phyloP scores from a whole-genome alignment of 1,139 yeast species.

The Hyphopichia khmerensis region DNA sequence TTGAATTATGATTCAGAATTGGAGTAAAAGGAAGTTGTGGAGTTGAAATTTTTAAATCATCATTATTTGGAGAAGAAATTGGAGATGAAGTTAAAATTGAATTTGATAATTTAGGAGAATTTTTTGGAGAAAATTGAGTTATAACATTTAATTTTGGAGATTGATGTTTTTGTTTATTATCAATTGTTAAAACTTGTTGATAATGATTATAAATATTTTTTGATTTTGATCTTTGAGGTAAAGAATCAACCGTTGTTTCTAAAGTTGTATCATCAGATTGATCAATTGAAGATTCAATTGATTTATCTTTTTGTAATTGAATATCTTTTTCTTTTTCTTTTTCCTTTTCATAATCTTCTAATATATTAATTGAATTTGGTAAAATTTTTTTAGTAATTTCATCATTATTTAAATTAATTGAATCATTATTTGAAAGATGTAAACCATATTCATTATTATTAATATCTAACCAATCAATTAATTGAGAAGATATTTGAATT shows the following conservation, averaged over 20 bases:
- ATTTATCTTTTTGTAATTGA: background rate
- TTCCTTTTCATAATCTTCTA: constrained; percentile 4
- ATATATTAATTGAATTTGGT: constrained; percentile 24
- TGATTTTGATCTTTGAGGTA: constrained; percentile 15
- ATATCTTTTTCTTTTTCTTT: constrained; percentile 2
- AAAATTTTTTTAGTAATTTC: constrained; percentile 20
- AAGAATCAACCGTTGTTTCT: constrained; percentile 5
- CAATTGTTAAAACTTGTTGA: constrained; percentile 13
- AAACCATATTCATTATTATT: constrained; percentile 23
- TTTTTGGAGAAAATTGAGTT: background rate
- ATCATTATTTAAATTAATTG: constrained; percentile 7
- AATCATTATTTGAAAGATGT: constrained; percentile 6
- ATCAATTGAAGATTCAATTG: background rate
- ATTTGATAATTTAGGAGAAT: background rate
- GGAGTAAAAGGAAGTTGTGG: constrained; percentile 2
- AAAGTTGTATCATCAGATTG: background rate
- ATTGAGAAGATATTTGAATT: constrained; percentile 24
- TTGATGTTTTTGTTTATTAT: background rate
- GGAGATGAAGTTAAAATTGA: background rate
- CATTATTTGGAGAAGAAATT: too few relatives aligned
- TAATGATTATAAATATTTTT: constrained; percentile 19
- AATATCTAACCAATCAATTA: constrained; percentile 35
- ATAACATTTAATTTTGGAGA: constrained; percentile 2
- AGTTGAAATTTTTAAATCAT: background rate
- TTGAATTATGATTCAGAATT: background rate